phyloP scores from a whole-genome alignment of 257 asterid species.

The Eucommia ulmoides region DNA sequence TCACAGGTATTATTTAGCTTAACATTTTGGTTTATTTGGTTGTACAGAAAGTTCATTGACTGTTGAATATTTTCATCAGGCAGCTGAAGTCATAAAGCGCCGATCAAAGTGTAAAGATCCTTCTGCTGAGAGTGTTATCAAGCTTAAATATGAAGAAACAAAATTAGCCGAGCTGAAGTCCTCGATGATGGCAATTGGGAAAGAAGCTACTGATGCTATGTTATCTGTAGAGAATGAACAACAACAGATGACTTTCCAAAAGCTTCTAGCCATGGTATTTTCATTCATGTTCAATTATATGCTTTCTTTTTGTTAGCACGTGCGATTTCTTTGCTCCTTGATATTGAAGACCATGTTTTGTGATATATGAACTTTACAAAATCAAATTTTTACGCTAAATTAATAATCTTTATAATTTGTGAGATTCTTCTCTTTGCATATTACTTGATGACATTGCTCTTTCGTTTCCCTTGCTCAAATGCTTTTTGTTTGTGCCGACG shows the following conservation, averaged over 20 bases:
- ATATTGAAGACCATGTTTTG: too few species aligned
- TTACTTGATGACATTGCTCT: too few species aligned
- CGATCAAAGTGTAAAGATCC: constrained; percentile 76
- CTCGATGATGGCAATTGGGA: constrained; percentile 72
- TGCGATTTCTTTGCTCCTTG: too few species aligned
- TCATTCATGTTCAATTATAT: too few species aligned
- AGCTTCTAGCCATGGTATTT: constrained; percentile 70
- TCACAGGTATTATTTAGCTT: constrained; percentile 44
- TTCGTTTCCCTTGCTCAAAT: too few species aligned
- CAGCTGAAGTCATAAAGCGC: constrained; percentile 79
- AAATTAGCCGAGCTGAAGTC: constrained; percentile 62
- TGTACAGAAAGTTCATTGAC: background rate
- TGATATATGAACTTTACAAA: too few species aligned
- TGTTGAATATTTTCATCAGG: constrained; percentile 19
- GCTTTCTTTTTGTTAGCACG: too few species aligned
- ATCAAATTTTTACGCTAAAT: too few species aligned
- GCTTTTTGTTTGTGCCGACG: too few species aligned
- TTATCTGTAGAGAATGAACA: constrained; percentile 77
- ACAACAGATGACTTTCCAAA: constrained; percentile 61
- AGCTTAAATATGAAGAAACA: constrained; percentile 74
- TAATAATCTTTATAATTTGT: too few species aligned
- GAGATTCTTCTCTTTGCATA: too few species aligned
- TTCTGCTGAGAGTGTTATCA: constrained; percentile 50
- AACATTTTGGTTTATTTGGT: constrained; percentile 4
- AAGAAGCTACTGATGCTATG: constrained; percentile 91